Evolutionary conservation across 306 rosid genomes (phyloP).

Genomic region (Dryas drummondii): DNA sequence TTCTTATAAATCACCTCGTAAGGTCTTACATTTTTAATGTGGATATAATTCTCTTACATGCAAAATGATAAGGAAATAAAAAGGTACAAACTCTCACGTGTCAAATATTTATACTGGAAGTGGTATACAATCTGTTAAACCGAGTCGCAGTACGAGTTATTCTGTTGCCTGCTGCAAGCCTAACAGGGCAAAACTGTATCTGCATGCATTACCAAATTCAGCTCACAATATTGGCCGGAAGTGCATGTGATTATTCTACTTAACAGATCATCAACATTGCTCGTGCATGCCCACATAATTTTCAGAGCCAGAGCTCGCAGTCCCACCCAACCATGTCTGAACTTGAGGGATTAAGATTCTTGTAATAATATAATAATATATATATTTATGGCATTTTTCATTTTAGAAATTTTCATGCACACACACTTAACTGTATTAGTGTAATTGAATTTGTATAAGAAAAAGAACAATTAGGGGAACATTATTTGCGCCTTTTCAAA

Average conservation of each 20-base stretch:
- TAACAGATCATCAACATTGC: background rate
- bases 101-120: background rate
- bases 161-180: constrained; percentile 11
- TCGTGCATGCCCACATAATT: background rate
- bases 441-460: too few species aligned
- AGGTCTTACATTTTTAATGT: too few species aligned
- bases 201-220: background rate
- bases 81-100: background rate
- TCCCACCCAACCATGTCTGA: background rate
- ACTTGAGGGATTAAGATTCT: background rate
- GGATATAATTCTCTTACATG: too few species aligned
- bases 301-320: constrained; percentile 19
- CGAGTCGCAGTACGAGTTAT: background rate
- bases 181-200: background rate
- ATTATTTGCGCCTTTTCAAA: too few species aligned
- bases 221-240: background rate
- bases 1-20: too few species aligned
- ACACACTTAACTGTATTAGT: too few species aligned
- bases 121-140: background rate
- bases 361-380: background rate
- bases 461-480: too few species aligned
- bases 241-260: constrained; percentile 13
- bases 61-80: background rate
- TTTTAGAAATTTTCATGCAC: too few species aligned
- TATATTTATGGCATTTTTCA: too few species aligned